A percentile compares a stretch with the other conserved stretches of the same genome.
Conservation (phyloP, 352 stramenopile species). For the Pythium apleroticum region DNA sequence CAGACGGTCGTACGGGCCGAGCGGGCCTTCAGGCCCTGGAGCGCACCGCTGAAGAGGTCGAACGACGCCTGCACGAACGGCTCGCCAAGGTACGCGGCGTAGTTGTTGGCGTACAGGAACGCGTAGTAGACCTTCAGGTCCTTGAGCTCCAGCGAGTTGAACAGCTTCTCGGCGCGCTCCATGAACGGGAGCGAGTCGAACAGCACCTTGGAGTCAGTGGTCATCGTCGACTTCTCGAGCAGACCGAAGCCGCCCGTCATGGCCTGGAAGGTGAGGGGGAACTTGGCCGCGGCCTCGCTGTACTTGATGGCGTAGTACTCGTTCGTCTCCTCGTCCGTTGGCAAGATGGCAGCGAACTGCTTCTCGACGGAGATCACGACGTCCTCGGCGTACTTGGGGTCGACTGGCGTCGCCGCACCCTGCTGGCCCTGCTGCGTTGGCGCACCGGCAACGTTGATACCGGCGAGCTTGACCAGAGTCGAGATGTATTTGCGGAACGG, state of each 20-base stretch:
- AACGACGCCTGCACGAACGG: conserved; percentile 83
- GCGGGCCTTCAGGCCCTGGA: conserved; percentile 67
- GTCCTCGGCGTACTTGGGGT: conserved; percentile 18
- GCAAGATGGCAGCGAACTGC: conserved; percentile 52
- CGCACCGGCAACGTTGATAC: conserved; percentile 9
- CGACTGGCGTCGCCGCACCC: not conserved
- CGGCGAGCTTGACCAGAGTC: conserved; percentile 31
- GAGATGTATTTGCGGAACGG: conserved; percentile 37
- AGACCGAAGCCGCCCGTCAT: conserved; percentile 48
- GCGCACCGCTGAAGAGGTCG: conserved; percentile 76
- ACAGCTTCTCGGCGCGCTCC: conserved; percentile 42
- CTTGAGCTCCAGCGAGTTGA: conserved; percentile 35
- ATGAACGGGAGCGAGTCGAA: conserved; percentile 54
- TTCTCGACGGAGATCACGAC: conserved; percentile 70
- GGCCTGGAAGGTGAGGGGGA: conserved; percentile 33
- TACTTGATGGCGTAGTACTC: conserved; percentile 81
- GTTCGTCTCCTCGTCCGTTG: conserved; percentile 48
- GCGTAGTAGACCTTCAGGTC: conserved; percentile 40
- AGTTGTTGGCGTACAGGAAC: conserved; percentile 23
- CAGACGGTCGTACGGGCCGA: conserved; percentile 64
- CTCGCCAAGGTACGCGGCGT: conserved; percentile 46
- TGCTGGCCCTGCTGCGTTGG: conserved; percentile 8
- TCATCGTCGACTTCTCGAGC: conserved; percentile 33
- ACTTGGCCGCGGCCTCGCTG: conserved; percentile 41
- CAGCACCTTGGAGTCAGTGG: conserved; percentile 36